Base-by-base conservation (phyloP, 768 basidiomycete species). In the Lentinula sp. region DNA sequence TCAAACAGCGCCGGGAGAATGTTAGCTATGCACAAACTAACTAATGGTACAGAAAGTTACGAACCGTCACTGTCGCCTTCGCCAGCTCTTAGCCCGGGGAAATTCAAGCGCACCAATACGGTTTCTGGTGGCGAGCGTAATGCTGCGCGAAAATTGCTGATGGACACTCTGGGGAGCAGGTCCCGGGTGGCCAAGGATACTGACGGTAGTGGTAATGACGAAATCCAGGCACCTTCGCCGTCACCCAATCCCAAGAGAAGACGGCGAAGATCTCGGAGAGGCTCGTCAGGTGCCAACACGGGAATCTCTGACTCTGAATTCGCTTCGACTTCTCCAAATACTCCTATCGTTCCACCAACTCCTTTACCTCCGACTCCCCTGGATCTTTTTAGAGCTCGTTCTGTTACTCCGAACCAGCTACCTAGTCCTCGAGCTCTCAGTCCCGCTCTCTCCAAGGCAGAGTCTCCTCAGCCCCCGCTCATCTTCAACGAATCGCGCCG, bases 1-100 rank as follows among this genome's bases (percentile, higher is more conserved):
- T 95, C 95, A 2, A 95, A 95, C 70, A 95, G 94, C 68, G 91
- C 91, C n/a, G 90, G 89, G 20, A 82, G 88, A 51, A 81, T 84
- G 66, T 76, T 85, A 72, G 93, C 93, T 4, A 85, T 96, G 84
- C 85, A 86, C 64, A 95, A 93, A 70, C 77, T 97, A 59, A 93
- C 89, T 1, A 90, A 91, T 43, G 88, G 87, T 32, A 79, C 81
- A 52, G 89, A 90, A 63, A 76, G 79, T 4, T 83, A 85, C 63
- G 87, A 89, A 61, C 76, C 75, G 12, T 66, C 73, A 1, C 74
- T 82, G 50, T 79, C 84, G 23, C 83, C 88, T 9, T 84, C 85
- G 3, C 81, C 84, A 15, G 81, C 83, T 7, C 78, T 79, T 7
- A 66, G 72, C 6, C 65, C 70, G 6, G 73, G 69, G 7, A 77